Evolutionary conservation across 306 rosid species (phyloP).

Genomic region (Cicer bijugum): DNA sequence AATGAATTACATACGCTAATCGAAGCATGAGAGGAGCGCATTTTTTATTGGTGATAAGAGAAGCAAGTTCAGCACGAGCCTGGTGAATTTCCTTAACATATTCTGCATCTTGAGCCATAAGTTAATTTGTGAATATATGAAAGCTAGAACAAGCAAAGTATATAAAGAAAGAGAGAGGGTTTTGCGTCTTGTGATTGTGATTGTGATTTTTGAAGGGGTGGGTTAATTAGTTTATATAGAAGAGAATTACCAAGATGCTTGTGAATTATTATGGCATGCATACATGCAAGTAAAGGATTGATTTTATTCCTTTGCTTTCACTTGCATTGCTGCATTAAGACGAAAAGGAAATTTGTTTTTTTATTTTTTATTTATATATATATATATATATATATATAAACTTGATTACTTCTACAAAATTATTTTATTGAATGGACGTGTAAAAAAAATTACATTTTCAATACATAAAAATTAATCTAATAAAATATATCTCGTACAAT

Average conservation of each 20-base stretch:
- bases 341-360: background rate
- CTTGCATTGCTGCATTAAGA: background rate
- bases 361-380: too few species aligned
- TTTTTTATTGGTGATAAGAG: slow-evolving; percentile 60
- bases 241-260: background rate
- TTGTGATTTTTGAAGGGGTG: background rate
- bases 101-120: slow-evolving; percentile 53
- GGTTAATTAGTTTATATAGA: background rate
- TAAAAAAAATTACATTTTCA: too few species aligned
- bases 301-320: background rate
- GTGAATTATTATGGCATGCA: background rate
- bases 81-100: slow-evolving; percentile 66
- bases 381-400: too few species aligned
- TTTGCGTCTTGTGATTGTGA: background rate
- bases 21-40: slow-evolving; percentile 95
- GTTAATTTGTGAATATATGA: background rate
- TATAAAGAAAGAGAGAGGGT: too few species aligned
- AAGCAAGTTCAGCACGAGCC: slow-evolving; percentile 78
- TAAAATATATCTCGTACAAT: too few species aligned
- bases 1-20: slow-evolving; percentile 60
- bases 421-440: too few species aligned
- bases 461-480: too few species aligned
- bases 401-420: too few species aligned
- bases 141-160: too few species aligned
- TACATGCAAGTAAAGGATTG: background rate